Conservation (phyloP, 2,329 filamentous ascomycete species). For the Cordyceps cateniannulata region DNA sequence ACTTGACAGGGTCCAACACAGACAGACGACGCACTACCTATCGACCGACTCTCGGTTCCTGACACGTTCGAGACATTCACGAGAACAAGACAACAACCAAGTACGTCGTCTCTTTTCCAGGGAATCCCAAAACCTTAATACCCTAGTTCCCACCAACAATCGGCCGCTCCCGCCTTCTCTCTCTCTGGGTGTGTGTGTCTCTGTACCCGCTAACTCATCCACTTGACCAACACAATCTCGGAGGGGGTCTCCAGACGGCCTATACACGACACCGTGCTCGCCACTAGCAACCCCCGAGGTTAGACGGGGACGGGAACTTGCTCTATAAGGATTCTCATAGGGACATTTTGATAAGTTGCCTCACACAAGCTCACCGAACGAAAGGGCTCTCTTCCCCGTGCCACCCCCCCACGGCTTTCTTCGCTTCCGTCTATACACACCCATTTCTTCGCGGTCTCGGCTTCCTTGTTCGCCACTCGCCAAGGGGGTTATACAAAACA, state of each 20-base stretch:
- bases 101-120: background rate
- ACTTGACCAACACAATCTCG: conserved; percentile 4
- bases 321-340: background rate
- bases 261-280: background rate
- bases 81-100: background rate
- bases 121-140: background rate
- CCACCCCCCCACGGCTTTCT: background rate
- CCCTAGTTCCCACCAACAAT: background rate
- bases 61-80: background rate
- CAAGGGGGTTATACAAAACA: background rate
- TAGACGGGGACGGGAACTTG: background rate
- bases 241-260: background rate
- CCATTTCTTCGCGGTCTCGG: background rate
- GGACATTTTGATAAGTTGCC: background rate
- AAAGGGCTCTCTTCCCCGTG: background rate
- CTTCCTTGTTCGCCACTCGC: background rate
- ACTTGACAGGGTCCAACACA: background rate
- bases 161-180: background rate
- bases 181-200: background rate
- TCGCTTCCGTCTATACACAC: background rate
- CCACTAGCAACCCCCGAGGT: background rate
- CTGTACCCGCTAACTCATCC: background rate
- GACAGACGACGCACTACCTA: background rate
- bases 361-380: background rate
- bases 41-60: background rate